Evolutionary conservation across 2,329 filamentous ascomycete species (phyloP).

Genomic region (Ophiocordyceps robertsii): DNA sequence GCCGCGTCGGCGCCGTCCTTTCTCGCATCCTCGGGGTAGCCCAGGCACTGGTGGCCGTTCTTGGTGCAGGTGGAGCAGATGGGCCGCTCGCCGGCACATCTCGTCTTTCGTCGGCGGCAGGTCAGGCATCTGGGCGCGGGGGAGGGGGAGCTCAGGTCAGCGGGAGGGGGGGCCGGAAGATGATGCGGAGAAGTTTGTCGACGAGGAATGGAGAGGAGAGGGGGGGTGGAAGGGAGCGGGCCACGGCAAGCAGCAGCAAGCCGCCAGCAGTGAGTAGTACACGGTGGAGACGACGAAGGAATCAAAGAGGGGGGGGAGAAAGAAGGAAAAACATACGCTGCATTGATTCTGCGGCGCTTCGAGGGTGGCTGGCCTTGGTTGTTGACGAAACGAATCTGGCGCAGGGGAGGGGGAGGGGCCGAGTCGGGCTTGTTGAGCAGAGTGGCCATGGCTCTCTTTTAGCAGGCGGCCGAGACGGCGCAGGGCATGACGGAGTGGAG

Average conservation of each 20-base stretch:
- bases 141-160: not conserved
- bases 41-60: conserved; percentile 55
- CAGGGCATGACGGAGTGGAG: conserved; percentile 19
- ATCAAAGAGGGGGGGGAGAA: not conserved
- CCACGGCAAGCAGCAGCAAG: conserved; percentile 15
- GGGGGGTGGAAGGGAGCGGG: not conserved
- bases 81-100: conserved; percentile 62
- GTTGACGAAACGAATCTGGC: conserved; percentile 66
- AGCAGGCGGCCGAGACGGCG: conserved; percentile 1
- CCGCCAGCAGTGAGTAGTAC: too few relatives aligned
- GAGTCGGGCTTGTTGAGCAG: conserved; percentile 25
- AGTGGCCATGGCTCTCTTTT: conserved; percentile 29
- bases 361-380: conserved; percentile 70
- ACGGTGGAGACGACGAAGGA: not conserved
- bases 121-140: conserved; percentile 46
- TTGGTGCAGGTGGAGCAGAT: conserved; percentile 59
- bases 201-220: too few relatives aligned
- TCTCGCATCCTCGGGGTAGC: conserved; percentile 45
- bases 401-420: conserved; percentile 26
- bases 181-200: not conserved
- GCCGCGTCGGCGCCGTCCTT: conserved; percentile 21
- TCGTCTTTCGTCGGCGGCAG: conserved; percentile 63
- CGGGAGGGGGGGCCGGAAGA: not conserved
- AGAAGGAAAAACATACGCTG: conserved; percentile 39
- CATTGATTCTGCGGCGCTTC: conserved; percentile 66